Evolutionary conservation across 106 monocot genomes (phyloP), one percentile per base, ranked within the genome.

Genomic region (Allium fistulosum): DNA sequence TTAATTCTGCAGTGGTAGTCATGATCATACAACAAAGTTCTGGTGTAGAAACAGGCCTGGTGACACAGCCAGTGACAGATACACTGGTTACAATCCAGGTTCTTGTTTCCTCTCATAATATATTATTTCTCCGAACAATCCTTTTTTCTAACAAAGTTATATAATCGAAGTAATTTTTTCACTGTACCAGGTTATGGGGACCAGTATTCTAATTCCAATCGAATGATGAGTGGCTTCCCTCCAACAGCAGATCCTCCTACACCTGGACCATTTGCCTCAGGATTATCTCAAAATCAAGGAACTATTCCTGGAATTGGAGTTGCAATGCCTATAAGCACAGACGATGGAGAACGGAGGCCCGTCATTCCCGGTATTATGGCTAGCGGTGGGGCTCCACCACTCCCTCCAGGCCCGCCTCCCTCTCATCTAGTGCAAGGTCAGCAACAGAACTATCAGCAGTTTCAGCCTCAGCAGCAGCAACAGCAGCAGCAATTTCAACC

Each of bases 1-100:
- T 37, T 37, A 37, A 37, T 37, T 37, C 53, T 86, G 82, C 89
- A 99, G 97, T 70, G 97, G 97, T 63, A 87, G 97, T 82, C 83
- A 99, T 74, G 97, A 99, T 75, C 86, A 92, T 68, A 85, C 92
- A 7, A 99, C 97, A 22, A 92, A 83, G 75, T 99, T 99, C 68
- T 99, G 97, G 97, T 92, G 97, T 72, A 83, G 97, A 80, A 99
- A 99, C 69, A 84, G 97, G 63, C 97, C 97, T 77, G 97, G 97
- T 49, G 97, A 99, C 78, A 71, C 80, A 53, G 63, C 48, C 18
- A 86, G 92, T 63, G 97, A 99, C 71, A 92, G 78, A 75, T 85
- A 76, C 66, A 59, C 68, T 50, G 78, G 87, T 9, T 77, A 87
- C 14, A 71, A 46, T 77, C 84, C 81, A 92, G 97, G 97, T 97